phyloP scores from a whole-genome alignment of 2,329 filamentous ascomycete genomes.

The Xylariomycetidae sp. region DNA sequence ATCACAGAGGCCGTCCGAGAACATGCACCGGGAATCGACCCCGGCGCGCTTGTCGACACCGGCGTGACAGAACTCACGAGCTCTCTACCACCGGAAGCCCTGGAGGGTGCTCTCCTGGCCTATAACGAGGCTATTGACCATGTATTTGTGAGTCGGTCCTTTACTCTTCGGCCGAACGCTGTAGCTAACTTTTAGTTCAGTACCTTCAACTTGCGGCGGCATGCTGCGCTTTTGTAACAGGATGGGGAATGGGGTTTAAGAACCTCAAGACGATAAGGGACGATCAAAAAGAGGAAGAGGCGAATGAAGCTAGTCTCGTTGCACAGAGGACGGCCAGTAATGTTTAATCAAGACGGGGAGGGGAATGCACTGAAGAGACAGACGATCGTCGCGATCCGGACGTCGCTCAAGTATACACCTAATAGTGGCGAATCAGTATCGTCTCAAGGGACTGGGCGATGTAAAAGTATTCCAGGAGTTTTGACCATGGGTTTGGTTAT shows the following conservation, averaged over 20 bases:
- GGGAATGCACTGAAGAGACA: no score
- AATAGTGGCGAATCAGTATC: no score
- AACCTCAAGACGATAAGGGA: slow-evolving; percentile 20
- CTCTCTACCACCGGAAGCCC: slow-evolving; percentile 27
- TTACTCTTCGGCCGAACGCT: neutral
- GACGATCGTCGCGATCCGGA: no score
- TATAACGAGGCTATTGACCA: slow-evolving; percentile 21
- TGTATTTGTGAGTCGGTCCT: slow-evolving; percentile 14
- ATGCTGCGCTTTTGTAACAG: slow-evolving; percentile 14
- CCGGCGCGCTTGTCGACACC: slow-evolving; percentile 29
- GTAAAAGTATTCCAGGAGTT: no score
- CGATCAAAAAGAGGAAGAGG: slow-evolving; percentile 6
- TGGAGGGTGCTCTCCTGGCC: slow-evolving; percentile 29
- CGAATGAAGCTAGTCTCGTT: no score
- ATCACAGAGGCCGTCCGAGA: slow-evolving; percentile 36
- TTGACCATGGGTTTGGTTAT: no score
- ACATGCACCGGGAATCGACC: slow-evolving; percentile 33
- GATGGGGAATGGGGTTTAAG: slow-evolving; percentile 20
- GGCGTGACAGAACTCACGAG: slow-evolving; percentile 38
- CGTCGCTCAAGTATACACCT: no score
- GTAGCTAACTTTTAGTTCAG: slow-evolving; percentile 5
- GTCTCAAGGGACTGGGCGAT: no score
- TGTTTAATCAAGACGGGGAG: no score
- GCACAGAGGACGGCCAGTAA: no score
- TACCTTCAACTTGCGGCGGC: slow-evolving; percentile 21